phyloP scores from a whole-genome alignment of 164 flowering plant species.

The Annona squamosa region DNA sequence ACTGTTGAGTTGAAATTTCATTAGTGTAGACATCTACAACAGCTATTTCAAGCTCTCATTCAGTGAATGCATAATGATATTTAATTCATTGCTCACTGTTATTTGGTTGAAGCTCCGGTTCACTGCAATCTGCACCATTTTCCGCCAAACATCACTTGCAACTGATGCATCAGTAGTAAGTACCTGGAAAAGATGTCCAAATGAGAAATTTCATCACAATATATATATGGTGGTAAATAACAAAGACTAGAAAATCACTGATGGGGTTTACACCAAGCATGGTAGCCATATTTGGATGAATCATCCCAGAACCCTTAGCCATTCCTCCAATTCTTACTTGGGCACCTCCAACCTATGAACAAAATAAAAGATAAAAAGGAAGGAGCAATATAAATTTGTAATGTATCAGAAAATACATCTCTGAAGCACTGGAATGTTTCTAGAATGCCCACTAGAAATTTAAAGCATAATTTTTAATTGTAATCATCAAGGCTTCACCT shows the following conservation, averaged over 20 bases:
- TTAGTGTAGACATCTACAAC: no score
- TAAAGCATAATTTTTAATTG: no score
- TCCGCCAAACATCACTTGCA: conserved; percentile 75
- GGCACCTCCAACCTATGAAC: conserved; percentile 65
- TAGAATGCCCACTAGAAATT: no score
- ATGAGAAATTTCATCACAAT: background rate
- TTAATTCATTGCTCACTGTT: conserved; percentile 42
- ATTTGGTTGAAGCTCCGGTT: conserved; percentile 95
- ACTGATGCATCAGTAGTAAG: conserved; percentile 90
- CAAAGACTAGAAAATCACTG: background rate
- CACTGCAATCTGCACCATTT: conserved; percentile 82
- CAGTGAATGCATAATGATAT: background rate
- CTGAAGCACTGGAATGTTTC: background rate
- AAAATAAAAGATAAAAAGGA: background rate
- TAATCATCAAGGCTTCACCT: no score
- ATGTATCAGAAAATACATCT: background rate
- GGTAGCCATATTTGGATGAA: conserved; percentile 99
- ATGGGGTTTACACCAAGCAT: conserved; percentile 75
- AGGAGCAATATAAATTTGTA: background rate
- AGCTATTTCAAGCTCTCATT: no score
- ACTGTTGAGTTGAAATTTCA: no score
- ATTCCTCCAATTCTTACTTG: conserved; percentile 84
- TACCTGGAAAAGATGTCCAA: conserved; percentile 41
- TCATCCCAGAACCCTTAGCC: conserved; percentile 99
- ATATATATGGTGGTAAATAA: background rate